phyloP scores from a whole-genome alignment of 2,329 filamentous ascomycete species.

The Diaporthe caulivora region DNA sequence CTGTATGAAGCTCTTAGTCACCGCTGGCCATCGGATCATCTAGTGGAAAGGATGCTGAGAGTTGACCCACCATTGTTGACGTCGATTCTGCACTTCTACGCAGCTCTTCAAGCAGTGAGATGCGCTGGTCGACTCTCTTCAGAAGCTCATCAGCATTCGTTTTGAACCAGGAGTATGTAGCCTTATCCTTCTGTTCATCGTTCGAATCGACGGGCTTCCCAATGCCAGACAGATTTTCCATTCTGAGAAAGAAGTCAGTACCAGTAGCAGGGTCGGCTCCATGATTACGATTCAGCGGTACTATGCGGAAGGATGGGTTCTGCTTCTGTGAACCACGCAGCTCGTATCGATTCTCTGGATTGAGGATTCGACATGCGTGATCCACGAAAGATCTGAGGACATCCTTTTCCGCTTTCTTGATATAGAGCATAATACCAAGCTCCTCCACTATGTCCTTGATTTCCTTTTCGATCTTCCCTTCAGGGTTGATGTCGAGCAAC shows the following conservation, averaged over 20 bases:
- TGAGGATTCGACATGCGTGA: background rate
- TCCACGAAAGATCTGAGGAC: background rate
- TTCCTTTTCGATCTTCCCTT: conserved; percentile 56
- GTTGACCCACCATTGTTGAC: background rate
- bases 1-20: background rate
- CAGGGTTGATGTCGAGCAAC: conserved; percentile 56
- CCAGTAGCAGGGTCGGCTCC: too few species aligned
- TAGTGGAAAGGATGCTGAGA: background rate
- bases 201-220: background rate
- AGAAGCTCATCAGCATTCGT: background rate
- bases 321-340: background rate
- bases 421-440: conserved; percentile 58
- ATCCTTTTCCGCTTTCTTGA: conserved; percentile 44
- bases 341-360: background rate
- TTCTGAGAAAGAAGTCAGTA: too few species aligned
- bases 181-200: background rate
- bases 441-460: conserved; percentile 63
- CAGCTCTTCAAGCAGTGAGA: background rate
- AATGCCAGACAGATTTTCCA: background rate
- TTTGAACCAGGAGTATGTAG: background rate
- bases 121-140: background rate
- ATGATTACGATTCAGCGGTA: too few species aligned
- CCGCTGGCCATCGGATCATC: background rate
- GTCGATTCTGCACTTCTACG: background rate
- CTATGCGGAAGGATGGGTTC: background rate